These are phyloP conservation scores for Ichthyophthirius multifiliis DNA, from an alignment of 169 alveolate species.

Conservation along the genomic window DNA sequence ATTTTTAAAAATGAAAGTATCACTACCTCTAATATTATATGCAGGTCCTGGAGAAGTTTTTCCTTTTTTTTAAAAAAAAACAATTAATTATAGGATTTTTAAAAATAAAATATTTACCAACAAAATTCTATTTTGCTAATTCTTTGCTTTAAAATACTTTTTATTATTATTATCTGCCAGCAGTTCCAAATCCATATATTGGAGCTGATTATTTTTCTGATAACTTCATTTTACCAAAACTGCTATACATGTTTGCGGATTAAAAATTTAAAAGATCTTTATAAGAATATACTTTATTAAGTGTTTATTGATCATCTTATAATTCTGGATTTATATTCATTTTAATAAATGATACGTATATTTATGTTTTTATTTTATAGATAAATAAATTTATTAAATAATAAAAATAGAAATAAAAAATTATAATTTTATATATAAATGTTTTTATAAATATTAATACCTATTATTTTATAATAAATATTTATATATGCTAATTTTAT, in stretches of 20 bases:
- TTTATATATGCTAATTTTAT: too few relatives aligned
- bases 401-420: too few relatives aligned
- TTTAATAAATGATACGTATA: too few relatives aligned
- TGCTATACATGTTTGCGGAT: background rate
- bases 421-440: too few relatives aligned
- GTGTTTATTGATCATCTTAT: background rate
- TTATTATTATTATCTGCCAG: background rate
- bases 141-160: background rate
- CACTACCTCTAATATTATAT: slow-evolving; percentile 27
- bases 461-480: too few relatives aligned
- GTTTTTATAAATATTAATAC: too few relatives aligned
- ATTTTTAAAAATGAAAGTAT: slow-evolving; percentile 2
- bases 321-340: too few relatives aligned
- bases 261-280: background rate
- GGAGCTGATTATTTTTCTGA: background rate
- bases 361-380: too few relatives aligned
- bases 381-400: too few relatives aligned
- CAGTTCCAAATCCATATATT: background rate
- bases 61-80: background rate
- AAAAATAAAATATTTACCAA: background rate
- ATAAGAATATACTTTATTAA: background rate
- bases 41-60: slow-evolving; percentile 30
- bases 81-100: too few relatives aligned
- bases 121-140: background rate
- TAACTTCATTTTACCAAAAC: background rate